Evolutionary conservation across 345 rosid species (phyloP).

Genomic region (Citrus sp.): DNA sequence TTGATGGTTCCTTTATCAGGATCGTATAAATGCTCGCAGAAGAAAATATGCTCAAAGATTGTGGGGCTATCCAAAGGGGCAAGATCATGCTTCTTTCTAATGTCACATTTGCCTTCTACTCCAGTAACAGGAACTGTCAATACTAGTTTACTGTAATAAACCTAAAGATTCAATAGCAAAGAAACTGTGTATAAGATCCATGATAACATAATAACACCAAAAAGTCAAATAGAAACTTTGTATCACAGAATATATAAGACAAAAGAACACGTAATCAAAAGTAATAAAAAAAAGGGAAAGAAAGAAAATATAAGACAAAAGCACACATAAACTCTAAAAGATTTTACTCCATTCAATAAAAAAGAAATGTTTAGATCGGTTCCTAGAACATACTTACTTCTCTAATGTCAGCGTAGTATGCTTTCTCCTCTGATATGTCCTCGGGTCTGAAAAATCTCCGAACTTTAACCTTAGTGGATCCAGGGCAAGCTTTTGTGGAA

Average conservation of each 20-base stretch:
- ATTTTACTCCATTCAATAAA: too few relatives aligned
- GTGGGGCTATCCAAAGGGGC: slow-evolving; percentile 35
- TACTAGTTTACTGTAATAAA: slow-evolving; percentile 64
- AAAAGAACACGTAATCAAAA: not conserved
- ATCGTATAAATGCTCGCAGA: slow-evolving; percentile 71
- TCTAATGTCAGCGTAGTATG: slow-evolving; percentile 55
- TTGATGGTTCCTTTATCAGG: slow-evolving; percentile 61
- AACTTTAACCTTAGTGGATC: slow-evolving; percentile 41
- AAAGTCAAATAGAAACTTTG: not conserved
- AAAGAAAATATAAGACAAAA: not conserved
- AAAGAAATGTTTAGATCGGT: not conserved
- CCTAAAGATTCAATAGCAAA: slow-evolving; percentile 43
- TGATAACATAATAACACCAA: slow-evolving; percentile 5
- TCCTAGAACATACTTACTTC: slow-evolving; percentile 36
- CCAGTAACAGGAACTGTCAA: slow-evolving; percentile 29
- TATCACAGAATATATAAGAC: not conserved
- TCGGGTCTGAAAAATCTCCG: slow-evolving; percentile 66
- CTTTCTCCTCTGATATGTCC: slow-evolving; percentile 65
- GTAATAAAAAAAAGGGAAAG: too few relatives aligned
- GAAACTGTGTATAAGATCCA: slow-evolving; percentile 21
- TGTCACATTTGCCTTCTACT: slow-evolving; percentile 77
- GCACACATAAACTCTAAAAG: not conserved
- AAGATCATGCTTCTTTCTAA: slow-evolving; percentile 64
- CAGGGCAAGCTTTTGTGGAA: slow-evolving; percentile 21
- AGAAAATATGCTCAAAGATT: slow-evolving; percentile 65